Conservation (phyloP, 2,329 filamentous ascomycete species). For the Kalmusia sp. region DNA sequence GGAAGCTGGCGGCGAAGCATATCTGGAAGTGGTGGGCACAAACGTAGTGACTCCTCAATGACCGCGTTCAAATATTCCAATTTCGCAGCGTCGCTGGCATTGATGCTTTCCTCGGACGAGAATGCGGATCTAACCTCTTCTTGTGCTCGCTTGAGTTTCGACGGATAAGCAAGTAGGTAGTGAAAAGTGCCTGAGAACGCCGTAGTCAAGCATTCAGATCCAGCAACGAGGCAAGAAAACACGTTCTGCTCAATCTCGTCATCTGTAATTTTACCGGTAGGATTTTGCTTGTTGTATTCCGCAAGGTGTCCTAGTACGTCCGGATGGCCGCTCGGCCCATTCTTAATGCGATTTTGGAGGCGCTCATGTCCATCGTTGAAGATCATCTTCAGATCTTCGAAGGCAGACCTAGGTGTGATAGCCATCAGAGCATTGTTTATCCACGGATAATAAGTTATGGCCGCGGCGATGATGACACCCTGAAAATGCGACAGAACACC, state of each 20-base stretch:
- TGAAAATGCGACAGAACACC: conserved; percentile 18
- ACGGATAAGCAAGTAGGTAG: conserved; percentile 25
- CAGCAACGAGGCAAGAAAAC: conserved; percentile 41
- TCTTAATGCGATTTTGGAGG: conserved; percentile 3
- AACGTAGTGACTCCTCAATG: conserved; percentile 5
- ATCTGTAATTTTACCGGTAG: background rate
- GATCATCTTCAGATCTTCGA: conserved; percentile 13
- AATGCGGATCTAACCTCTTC: conserved; percentile 19
- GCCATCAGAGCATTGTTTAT: conserved; percentile 4
- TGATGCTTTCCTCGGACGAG: conserved; percentile 13
- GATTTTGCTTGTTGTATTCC: conserved; percentile 13
- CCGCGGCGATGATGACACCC: conserved; percentile 9
- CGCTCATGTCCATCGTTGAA: conserved; percentile 16
- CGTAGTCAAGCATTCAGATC: conserved; percentile 46
- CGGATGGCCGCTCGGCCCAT: conserved; percentile 8
- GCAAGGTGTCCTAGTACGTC: conserved; percentile 22
- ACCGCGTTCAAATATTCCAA: conserved; percentile 9
- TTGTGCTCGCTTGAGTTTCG: conserved; percentile 12
- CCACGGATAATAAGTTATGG: conserved; percentile 16
- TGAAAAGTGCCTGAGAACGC: conserved; percentile 37
- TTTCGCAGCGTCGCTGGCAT: conserved; percentile 1
- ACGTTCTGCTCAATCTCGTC: conserved; percentile 40
- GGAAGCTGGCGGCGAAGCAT: conserved; percentile 24
- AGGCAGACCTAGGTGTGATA: conserved; percentile 18
- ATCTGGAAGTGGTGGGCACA: conserved; percentile 21